Evolutionary conservation across 345 rosid genomes (phyloP).

Genomic region (Fremontodendron californicum): DNA sequence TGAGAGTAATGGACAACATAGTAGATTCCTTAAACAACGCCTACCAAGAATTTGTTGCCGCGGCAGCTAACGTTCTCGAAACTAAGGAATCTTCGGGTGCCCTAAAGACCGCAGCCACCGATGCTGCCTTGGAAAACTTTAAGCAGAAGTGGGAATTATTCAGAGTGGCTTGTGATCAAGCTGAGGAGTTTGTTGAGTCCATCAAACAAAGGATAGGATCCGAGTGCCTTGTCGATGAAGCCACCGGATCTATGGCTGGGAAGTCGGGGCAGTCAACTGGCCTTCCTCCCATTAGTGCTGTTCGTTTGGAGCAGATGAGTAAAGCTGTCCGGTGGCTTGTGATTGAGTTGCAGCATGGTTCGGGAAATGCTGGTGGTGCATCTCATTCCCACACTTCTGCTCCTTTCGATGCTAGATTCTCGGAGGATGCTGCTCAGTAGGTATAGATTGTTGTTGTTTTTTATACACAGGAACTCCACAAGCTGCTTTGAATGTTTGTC

Average conservation of each 20-base stretch:
- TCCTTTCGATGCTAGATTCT: conserved; percentile 76
- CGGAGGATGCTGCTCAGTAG: conserved; percentile 82
- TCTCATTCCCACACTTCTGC: conserved; percentile 52
- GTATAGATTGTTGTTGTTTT: not conserved
- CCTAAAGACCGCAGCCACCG: conserved; percentile 51
- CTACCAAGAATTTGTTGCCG: conserved; percentile 73
- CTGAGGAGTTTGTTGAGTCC: conserved; percentile 94
- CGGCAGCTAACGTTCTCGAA: conserved; percentile 76
- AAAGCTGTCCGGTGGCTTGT: conserved; percentile 93
- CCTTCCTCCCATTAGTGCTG: conserved; percentile 86
- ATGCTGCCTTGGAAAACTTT: conserved; percentile 72
- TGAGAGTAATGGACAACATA: conserved; percentile 53
- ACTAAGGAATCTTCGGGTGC: conserved; percentile 54
- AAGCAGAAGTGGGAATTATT: conserved; percentile 92
- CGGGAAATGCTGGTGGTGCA: conserved; percentile 50
- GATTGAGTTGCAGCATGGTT: conserved; percentile 81
- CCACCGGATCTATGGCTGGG: conserved; percentile 59
- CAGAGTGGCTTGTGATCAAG: conserved; percentile 90
- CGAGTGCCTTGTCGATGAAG: conserved; percentile 90
- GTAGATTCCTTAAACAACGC: conserved; percentile 70
- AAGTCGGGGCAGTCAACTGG: conserved; percentile 58
- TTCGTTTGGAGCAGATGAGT: conserved; percentile 97
- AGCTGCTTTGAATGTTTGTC: not conserved
- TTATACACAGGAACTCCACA: not conserved
- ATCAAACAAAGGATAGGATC: conserved; percentile 88